Evolutionary conservation across 352 stramenopile species (phyloP).

Genomic region (Phytophthora capsici): DNA sequence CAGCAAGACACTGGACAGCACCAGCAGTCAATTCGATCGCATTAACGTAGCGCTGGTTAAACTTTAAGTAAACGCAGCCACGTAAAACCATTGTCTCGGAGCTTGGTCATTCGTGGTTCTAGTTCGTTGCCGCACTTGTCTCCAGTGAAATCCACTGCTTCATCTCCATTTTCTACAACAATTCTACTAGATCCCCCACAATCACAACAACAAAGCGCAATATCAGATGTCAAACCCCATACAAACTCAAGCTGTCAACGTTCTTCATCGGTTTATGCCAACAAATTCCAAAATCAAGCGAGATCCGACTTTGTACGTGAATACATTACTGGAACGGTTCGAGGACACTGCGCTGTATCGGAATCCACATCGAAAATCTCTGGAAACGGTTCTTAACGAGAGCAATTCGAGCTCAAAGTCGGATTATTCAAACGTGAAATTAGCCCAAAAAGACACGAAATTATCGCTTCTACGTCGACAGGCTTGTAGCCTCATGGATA

Average conservation of each 20-base stretch:
- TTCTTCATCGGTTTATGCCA: slow-evolving; percentile 21
- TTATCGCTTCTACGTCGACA: slow-evolving; percentile 20
- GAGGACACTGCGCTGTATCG: slow-evolving; percentile 42
- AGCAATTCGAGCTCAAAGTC: slow-evolving; percentile 13
- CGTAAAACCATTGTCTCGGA: no score
- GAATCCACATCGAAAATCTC: slow-evolving; percentile 40
- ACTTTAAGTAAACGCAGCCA: no score
- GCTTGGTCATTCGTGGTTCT: slow-evolving; percentile 7
- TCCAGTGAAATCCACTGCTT: slow-evolving; percentile 5
- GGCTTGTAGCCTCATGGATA: slow-evolving; percentile 19
- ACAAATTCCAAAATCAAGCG: slow-evolving; percentile 37
- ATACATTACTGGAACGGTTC: slow-evolving; percentile 42
- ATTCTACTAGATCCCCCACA: neutral
- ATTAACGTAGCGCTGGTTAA: no score
- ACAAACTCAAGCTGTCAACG: slow-evolving; percentile 11
- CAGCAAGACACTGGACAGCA: no score
- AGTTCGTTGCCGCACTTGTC: slow-evolving; percentile 21
- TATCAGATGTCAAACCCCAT: neutral
- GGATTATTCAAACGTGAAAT: neutral
- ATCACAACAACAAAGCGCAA: neutral
- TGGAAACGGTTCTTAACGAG: slow-evolving; percentile 40
- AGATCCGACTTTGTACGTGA: slow-evolving; percentile 43
- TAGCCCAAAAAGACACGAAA: neutral
- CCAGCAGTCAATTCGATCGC: no score
- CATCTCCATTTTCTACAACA: slow-evolving; percentile 24